phyloP scores from a whole-genome alignment of 176 grass and related monocot genomes.

The Panicum miliaceum region DNA sequence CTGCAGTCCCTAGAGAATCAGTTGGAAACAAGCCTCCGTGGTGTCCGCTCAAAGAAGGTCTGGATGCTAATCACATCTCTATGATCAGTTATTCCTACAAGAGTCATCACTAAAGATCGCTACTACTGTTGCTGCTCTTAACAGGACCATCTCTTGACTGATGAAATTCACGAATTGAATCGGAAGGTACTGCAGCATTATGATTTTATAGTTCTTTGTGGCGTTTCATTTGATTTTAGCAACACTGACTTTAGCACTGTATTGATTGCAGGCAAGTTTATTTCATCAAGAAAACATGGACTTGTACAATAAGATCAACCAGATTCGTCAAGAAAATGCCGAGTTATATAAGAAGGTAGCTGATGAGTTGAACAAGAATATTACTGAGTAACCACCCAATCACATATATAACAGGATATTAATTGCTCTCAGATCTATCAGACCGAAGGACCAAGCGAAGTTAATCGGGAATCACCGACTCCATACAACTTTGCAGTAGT shows the following conservation, averaged over 20 bases:
- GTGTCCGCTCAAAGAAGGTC: conserved; percentile 70
- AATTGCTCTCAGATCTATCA: conserved; percentile 52
- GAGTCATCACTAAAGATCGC: conserved; percentile 29
- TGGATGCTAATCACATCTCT: conserved; percentile 13
- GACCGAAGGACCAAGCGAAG: conserved; percentile 53
- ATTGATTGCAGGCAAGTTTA: conserved; percentile 61
- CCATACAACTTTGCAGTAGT: conserved; percentile 59
- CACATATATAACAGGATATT: conserved; percentile 20
- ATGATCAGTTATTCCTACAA: conserved; percentile 18
- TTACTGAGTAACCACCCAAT: background rate
- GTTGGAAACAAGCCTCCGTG: conserved; percentile 67
- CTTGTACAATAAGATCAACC: conserved; percentile 72
- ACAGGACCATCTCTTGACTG: conserved; percentile 74
- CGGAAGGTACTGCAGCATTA: conserved; percentile 52
- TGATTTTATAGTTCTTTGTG: background rate
- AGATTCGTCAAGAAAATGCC: conserved; percentile 66
- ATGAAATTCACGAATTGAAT: conserved; percentile 84
- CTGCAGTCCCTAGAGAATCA: conserved; percentile 73
- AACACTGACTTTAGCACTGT: conserved; percentile 7
- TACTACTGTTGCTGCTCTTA: conserved; percentile 46
- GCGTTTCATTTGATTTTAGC: background rate
- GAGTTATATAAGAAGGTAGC: conserved; percentile 80
- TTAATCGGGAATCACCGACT: conserved; percentile 47
- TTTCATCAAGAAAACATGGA: conserved; percentile 87
- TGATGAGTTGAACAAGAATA: conserved; percentile 9